A percentile compares a stretch with the other conserved stretches of the same genome.
These are phyloP conservation scores for Cafeteria roenbergensis DNA, from an alignment of 108 stramenopile species.

Conservation along the genomic window DNA sequence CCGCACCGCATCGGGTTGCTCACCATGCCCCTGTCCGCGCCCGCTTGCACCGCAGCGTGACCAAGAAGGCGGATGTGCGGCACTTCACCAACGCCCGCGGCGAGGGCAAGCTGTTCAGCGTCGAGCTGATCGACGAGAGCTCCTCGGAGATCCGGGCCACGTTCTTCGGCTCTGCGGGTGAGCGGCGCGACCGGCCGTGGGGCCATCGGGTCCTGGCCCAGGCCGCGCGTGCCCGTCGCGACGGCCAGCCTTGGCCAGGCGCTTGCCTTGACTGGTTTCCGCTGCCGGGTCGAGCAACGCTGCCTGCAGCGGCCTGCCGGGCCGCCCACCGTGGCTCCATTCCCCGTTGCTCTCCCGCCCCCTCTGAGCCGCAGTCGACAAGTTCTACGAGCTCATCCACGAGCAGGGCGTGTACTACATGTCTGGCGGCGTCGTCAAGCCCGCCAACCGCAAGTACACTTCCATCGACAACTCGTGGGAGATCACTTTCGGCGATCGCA, in stretches of 20 bases:
- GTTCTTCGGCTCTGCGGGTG: slow-evolving; percentile 44
- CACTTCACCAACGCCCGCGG: slow-evolving; percentile 29
- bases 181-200: too few relatives aligned
- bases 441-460: slow-evolving; percentile 28
- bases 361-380: slow-evolving; percentile 18
- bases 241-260: too few relatives aligned
- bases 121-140: slow-evolving; percentile 40
- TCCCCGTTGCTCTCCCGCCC: too few relatives aligned
- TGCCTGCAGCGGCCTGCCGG: too few relatives aligned
- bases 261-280: too few relatives aligned
- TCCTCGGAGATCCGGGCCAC: slow-evolving; percentile 47
- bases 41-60: too few relatives aligned
- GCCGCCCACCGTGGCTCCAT: too few relatives aligned
- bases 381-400: slow-evolving; percentile 13
- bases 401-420: slow-evolving; percentile 8
- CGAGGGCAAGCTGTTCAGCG: slow-evolving; percentile 36
- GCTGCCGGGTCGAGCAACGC: too few relatives aligned
- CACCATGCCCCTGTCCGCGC: too few relatives aligned
- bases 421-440: slow-evolving; percentile 6
- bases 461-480: slow-evolving; percentile 40
- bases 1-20: too few relatives aligned
- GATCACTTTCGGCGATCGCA: slow-evolving; percentile 34
- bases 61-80: slow-evolving; percentile 39
- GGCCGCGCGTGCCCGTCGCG: too few relatives aligned
- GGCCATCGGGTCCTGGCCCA: too few relatives aligned